Conservation (phyloP, 371 early-diverging fungal genomes). For the Synchytrium microbalum region DNA sequence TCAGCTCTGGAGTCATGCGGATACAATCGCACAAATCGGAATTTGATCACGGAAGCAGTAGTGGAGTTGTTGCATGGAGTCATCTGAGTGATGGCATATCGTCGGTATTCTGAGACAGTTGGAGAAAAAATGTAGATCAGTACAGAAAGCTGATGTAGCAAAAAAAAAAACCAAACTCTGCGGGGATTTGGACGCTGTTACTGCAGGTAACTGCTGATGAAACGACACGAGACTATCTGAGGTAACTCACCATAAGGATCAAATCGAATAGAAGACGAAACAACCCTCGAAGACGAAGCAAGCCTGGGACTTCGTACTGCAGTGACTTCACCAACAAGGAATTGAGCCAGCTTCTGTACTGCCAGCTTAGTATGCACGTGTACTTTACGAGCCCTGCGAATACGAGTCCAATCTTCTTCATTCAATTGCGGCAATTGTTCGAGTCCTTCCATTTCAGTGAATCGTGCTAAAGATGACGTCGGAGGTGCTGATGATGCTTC, state of each 20-base stretch:
- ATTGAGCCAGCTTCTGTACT: constrained; percentile 23
- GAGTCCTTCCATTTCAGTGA: too few relatives aligned
- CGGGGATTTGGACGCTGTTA: background rate
- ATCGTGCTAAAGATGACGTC: too few relatives aligned
- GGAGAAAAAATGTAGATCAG: too few relatives aligned
- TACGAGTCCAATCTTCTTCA: constrained; percentile 25
- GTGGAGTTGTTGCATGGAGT: too few relatives aligned
- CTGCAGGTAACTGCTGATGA: too few relatives aligned
- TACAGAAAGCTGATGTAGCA: too few relatives aligned
- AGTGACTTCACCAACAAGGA: constrained; percentile 29
- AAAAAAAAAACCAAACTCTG: too few relatives aligned
- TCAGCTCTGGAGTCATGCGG: constrained; percentile 14
- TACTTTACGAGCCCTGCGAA: constrained; percentile 20
- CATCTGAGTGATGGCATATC: constrained; percentile 17
- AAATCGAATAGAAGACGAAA: too few relatives aligned
- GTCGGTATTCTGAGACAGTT: too few relatives aligned
- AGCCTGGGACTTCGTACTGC: background rate
- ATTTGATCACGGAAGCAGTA: too few relatives aligned
- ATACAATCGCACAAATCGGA: constrained; percentile 18
- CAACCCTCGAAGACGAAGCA: too few relatives aligned
- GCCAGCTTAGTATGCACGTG: constrained; percentile 36
- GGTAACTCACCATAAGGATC: too few relatives aligned
- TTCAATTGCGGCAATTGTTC: constrained; percentile 9
- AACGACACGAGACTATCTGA: background rate
- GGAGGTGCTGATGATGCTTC: background rate